Evolutionary conservation across 139 green algal species (phyloP).

Genomic region (Auxenochlorella pyrenoidosa): DNA sequence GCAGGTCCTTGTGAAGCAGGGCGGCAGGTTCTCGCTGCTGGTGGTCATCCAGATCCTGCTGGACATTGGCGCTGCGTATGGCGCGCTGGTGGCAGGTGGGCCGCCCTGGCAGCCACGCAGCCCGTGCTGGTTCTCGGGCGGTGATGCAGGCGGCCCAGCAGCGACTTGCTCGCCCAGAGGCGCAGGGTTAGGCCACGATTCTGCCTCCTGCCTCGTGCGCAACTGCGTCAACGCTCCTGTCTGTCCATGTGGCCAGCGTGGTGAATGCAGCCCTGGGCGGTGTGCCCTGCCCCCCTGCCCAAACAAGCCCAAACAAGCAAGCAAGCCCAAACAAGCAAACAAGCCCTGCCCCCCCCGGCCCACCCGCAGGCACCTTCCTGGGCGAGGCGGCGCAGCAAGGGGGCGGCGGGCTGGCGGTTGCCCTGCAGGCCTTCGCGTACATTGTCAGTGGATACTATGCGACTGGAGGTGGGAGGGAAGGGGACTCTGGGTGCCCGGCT

Average conservation of each 20-base stretch:
- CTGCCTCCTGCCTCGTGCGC: no score
- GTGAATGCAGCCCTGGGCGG: no score
- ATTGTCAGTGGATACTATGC: constrained; percentile 48
- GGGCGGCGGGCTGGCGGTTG: constrained; percentile 26
- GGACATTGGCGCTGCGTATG: constrained; percentile 49
- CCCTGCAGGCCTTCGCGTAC: constrained; percentile 49
- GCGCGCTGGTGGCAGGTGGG: constrained; percentile 8
- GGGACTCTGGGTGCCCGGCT: no score
- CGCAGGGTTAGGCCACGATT: no score
- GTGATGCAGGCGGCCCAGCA: neutral
- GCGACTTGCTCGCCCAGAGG: no score
- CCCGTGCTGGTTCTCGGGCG: neutral
- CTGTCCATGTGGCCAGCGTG: no score
- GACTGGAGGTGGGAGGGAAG: constrained; percentile 29
- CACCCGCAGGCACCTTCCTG: constrained; percentile 23
- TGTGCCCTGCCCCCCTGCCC: no score
- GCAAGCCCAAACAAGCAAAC: no score
- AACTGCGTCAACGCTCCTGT: no score
- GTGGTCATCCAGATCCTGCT: constrained; percentile 47
- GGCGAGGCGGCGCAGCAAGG: constrained; percentile 7
- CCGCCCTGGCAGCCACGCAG: neutral
- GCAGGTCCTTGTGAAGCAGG: constrained; percentile 51
- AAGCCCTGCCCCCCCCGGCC: neutral
- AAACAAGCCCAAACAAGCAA: no score
- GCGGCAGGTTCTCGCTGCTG: constrained; percentile 10